Evolutionary conservation across 2,329 filamentous ascomycete species (phyloP), one percentile per base, ranked within the genome.

Genomic region (Esteya vermicola): DNA sequence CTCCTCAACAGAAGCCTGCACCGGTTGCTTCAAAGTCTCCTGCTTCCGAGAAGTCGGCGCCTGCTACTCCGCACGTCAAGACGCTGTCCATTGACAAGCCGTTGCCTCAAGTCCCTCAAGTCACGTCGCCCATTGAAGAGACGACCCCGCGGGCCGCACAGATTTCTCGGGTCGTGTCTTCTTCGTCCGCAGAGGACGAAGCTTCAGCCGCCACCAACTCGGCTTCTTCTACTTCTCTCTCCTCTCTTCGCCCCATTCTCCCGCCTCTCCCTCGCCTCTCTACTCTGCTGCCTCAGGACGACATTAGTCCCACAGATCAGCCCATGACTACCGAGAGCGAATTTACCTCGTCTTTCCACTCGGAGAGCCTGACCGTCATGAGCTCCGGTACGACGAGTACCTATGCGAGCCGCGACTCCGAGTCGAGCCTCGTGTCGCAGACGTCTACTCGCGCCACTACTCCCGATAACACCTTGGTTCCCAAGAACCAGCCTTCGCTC

Each of bases 371-470:
- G 48, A 78, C 80, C 30, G 74, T 78, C 8, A 85, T 81, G 3
- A 88, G 81, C 53, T 76, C 78, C 18, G 85, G 81, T 40, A 89
- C 83, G 45, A 81, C 73, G 51, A 84, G 78, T 55, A 88, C 84
- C 4, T 88, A 81, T 50, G 65, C 80, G 38, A 86, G 80, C 62
- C 78, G 82, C 25, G 81, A 85, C 50, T 94, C 86, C 0, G 84
- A 88, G 52, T 73, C 75, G 36, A 93, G 85, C 56, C 67, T 84
- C 23, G 57, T 85, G 2, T 95, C 89, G 2, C 79, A 81, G 53
- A 78, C 77, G 1, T 94, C 88, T 2, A 95, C 88, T 3, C 69
- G 88, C 41, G 88, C 86, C 14, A 93, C 86, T 1, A 94, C 86
- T 1, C 86, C 86, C 1, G 86, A 94, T 49, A 58, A 69, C 51